Conservation (phyloP, 257 asterid genomes). For the Solanum clarkiae region DNA sequence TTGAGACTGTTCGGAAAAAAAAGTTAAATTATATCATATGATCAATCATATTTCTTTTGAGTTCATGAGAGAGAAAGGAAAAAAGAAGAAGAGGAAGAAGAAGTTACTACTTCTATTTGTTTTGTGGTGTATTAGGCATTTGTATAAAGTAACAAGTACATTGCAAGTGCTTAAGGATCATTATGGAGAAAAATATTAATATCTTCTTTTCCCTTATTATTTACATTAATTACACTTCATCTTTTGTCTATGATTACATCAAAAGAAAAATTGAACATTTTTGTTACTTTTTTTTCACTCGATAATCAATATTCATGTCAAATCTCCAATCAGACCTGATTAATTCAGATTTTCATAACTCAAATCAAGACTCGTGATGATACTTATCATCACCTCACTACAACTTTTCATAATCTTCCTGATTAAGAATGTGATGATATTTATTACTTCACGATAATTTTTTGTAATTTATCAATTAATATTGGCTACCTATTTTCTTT, state of each 20-base stretch:
- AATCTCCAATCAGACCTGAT: not conserved
- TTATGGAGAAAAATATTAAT: constrained; percentile 3
- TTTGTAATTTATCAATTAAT: not conserved
- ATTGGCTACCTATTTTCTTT: not conserved
- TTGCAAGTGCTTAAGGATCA: constrained; percentile 1
- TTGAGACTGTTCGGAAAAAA: too few relatives aligned
- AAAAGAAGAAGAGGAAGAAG: too few relatives aligned
- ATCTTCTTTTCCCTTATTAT: not conserved
- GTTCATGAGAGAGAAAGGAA: not conserved
- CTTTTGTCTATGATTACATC: not conserved
- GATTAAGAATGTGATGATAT: not conserved
- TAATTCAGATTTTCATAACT: not conserved
- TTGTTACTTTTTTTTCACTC: not conserved
- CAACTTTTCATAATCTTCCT: not conserved
- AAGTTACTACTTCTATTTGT: not conserved
- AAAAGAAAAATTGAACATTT: not conserved
- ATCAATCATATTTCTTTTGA: not conserved
- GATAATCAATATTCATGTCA: not conserved
- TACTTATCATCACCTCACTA: not conserved
- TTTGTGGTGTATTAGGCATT: not conserved
- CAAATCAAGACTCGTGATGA: too few relatives aligned
- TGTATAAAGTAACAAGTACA: constrained; percentile 8
- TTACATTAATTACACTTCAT: not conserved
- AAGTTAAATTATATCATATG: not conserved
- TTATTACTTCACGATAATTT: not conserved